phyloP scores from a whole-genome alignment of 352 stramenopile genomes.

The Globisporangium middletonii region DNA sequence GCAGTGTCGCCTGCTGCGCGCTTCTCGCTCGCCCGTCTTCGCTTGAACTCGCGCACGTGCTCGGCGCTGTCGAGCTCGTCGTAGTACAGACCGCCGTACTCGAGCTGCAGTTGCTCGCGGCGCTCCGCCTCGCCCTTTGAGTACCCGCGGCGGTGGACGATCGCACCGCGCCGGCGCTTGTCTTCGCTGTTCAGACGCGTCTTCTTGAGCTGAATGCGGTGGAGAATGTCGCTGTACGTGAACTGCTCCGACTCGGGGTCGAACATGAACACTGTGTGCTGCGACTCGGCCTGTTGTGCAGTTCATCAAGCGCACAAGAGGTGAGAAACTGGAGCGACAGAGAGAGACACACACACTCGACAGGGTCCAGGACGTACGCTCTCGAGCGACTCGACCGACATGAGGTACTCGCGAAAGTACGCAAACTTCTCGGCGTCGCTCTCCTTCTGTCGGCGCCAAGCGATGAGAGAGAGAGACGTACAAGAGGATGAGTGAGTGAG shows the following conservation, averaged over 20 bases:
- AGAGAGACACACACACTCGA: not conserved
- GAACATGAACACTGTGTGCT: conserved; percentile 77
- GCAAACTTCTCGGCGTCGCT: conserved; percentile 68
- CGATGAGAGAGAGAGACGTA: not conserved
- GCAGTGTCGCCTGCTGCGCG: not conserved
- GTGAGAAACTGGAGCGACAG: not conserved
- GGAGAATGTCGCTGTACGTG: conserved; percentile 70
- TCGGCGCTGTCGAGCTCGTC: conserved; percentile 62
- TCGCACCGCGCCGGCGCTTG: conserved; percentile 68
- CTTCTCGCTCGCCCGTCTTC: conserved; percentile 31
- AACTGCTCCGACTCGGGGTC: conserved; percentile 69
- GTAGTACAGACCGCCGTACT: conserved; percentile 62
- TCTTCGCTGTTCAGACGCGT: conserved; percentile 74
- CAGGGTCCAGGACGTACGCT: conserved; percentile 34
- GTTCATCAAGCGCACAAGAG: not conserved
- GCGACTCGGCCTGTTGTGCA: conserved; percentile 36
- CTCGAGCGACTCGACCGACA: conserved; percentile 63
- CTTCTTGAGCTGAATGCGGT: conserved; percentile 78
- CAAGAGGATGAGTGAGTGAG: conserved; percentile 3
- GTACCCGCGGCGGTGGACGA: conserved; percentile 71
- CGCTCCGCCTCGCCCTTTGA: conserved; percentile 59
- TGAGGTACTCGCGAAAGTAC: conserved; percentile 78
- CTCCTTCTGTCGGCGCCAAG: conserved; percentile 25
- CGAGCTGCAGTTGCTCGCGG: conserved; percentile 50
- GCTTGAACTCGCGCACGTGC: conserved; percentile 57